Percentiles rank a stretch among this genome's conserved stretches.
These are phyloP conservation scores for Panicum virgatum DNA, from an alignment of 202 grass and related monocot genomes.

Conservation along the genomic window DNA sequence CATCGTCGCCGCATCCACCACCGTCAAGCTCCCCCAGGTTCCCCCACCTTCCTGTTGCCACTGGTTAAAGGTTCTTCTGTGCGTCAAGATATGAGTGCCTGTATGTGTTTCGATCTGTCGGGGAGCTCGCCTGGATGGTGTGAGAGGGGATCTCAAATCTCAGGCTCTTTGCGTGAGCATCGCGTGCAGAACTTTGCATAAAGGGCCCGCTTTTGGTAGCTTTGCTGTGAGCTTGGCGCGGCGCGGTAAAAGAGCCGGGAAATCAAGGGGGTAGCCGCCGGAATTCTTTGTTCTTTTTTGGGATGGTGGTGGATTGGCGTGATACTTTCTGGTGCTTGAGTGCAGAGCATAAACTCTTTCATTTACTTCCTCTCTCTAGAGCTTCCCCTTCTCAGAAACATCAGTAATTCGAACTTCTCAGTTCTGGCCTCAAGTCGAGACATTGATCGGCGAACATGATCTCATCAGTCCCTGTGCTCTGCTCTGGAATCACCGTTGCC, in stretches of 20 bases:
- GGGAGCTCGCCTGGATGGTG: neutral
- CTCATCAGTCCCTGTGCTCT: neutral
- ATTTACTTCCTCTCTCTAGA: conserved; percentile 13
- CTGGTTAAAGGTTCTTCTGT: neutral
- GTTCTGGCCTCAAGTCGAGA: neutral
- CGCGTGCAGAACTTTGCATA: conserved; percentile 41
- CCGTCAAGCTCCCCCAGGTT: conserved; percentile 94
- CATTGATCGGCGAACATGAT: conserved; percentile 10
- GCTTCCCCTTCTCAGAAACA: neutral
- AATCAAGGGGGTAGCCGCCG: conserved; percentile 1
- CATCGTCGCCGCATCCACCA: conserved; percentile 96
- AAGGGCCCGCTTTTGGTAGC: neutral
- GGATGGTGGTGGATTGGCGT: conserved; percentile 15
- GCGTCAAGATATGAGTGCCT: neutral
- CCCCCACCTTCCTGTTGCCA: neutral
- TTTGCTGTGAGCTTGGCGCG: conserved; percentile 21
- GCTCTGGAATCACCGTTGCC: neutral
- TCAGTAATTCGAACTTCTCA: conserved; percentile 1
- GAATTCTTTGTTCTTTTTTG: conserved; percentile 33
- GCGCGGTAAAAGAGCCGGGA: neutral
- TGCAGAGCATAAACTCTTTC: conserved; percentile 18
- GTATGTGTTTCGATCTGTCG: conserved; percentile 26
- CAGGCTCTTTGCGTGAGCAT: conserved; percentile 44
- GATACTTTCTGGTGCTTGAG: conserved; percentile 26
- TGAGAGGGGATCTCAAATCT: conserved; percentile 24